Base-by-base conservation (phyloP, 78 protist genomes). In the Tieghemostelium lacteum region DNA sequence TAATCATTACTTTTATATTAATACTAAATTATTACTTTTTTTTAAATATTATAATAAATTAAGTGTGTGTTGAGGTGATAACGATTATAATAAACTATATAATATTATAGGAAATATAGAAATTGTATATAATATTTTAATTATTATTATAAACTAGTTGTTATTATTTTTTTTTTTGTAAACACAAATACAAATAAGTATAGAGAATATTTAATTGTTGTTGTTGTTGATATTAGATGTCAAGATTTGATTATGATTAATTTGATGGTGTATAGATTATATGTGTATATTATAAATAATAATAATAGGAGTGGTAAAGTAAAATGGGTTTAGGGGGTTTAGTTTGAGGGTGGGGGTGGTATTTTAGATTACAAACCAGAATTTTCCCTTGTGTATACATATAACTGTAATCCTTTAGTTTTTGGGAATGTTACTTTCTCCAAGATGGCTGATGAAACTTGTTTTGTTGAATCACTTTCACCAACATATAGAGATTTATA, bases 391-490 rank as follows among this genome's bases (percentile, higher is more conserved):
- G 28, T 31, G 10, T 64, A 63, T 16, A 60, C 34, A 57, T 64
- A 77, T 45, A 77, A 54, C 12, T 40, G 50, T 34, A 77, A 65
- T 19, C 52, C 65, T 33, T 77, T 77, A 14, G 73, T 52, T 17
- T 77, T 65, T 34, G 88, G 60, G 12, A 65, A 20, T 16, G 73
- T 66, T 24, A 77, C 66, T 54, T 65, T 77, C 31, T 66, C 61
- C 5, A 77, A 33, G 1, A 77, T 55, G 17, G 75, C 24, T 54
- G 49, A 42, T 22, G 31, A 34, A 24, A 77, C 75, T 20, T 77
- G 54, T 34, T 40, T 31, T 14, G 75, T 77, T 20, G 28, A 10
- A 65, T 77, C 88, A 77, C 37, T 69, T 28, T 77, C 88, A 54
- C 54, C 29, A 17, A 77, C 66, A 14, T 42, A 12, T 34, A 77